phyloP scores from a whole-genome alignment of 768 basidiomycete genomes.

The Peribolospora baueri region DNA sequence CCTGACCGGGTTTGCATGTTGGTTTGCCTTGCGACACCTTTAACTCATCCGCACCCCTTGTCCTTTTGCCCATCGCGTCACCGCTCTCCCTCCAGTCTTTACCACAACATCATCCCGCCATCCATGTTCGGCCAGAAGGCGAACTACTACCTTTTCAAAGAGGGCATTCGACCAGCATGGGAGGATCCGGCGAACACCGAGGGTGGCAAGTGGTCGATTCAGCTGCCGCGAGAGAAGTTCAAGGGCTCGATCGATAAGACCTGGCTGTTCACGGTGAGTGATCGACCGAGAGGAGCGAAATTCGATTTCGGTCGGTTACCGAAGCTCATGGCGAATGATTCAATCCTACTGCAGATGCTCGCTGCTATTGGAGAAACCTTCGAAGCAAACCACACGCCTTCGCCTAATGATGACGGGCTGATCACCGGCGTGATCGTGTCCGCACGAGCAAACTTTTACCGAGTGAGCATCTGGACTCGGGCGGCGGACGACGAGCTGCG shows the following conservation, averaged over 20 bases:
- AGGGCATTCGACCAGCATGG: constrained; percentile 21
- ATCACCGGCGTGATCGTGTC: constrained; percentile 85
- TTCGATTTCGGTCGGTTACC: background rate
- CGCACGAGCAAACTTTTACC: constrained; percentile 80
- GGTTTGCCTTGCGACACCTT: no score
- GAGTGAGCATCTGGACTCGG: constrained; percentile 93
- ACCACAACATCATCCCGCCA: constrained; percentile 93
- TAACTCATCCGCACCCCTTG: background rate
- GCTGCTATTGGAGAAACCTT: constrained; percentile 98
- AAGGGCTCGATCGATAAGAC: constrained; percentile 60
- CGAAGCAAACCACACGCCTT: constrained; percentile 46
- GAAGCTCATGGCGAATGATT: background rate
- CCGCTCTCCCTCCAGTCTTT: constrained; percentile 30
- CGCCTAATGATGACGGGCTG: constrained; percentile 27
- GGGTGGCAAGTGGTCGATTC: constrained; percentile 97
- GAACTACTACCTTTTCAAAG: constrained; percentile 99
- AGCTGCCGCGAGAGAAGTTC: constrained; percentile 88
- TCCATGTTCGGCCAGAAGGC: constrained; percentile 80
- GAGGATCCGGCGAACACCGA: constrained; percentile 60
- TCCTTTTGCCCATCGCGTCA: background rate
- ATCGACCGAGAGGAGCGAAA: background rate
- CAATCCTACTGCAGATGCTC: constrained; percentile 48
- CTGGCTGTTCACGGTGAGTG: constrained; percentile 85
- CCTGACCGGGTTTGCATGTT: no score
- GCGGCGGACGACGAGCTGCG: constrained; percentile 25